These are phyloP conservation scores for Bryoerythrophyllum caledonicum DNA, from an alignment of 225 moss, liverwort and hornwort genomes.

Conservation along the genomic window DNA sequence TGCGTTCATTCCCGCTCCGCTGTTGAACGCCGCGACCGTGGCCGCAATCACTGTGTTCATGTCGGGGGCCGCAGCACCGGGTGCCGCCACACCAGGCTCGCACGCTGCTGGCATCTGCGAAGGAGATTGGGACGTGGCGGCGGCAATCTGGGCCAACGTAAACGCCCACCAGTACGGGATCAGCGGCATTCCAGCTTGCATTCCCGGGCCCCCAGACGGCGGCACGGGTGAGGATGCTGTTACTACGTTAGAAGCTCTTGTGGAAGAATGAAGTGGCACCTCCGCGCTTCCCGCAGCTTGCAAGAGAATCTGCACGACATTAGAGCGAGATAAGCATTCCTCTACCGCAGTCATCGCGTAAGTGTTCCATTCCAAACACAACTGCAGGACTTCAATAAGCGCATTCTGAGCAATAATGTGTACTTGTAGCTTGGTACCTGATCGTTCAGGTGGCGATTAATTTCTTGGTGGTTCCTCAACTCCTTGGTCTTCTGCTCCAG, in stretches of 20 bases:
- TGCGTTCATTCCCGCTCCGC: slow-evolving; percentile 40
- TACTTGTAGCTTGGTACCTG: slow-evolving; percentile 45
- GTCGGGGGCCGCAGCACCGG: slow-evolving; percentile 35
- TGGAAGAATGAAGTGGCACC: background rate
- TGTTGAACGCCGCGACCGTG: slow-evolving; percentile 44
- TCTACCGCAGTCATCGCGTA: background rate
- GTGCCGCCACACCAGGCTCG: slow-evolving; percentile 20
- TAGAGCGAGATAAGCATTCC: background rate
- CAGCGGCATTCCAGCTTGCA: slow-evolving; percentile 31
- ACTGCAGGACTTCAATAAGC: too few species aligned
- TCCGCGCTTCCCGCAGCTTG: slow-evolving; percentile 40
- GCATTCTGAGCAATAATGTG: background rate
- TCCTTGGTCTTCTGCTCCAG: slow-evolving; percentile 51
- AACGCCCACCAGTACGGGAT: slow-evolving; percentile 59
- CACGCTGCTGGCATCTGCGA: slow-evolving; percentile 19
- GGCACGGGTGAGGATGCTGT: background rate
- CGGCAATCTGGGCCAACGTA: slow-evolving; percentile 57
- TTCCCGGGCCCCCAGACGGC: slow-evolving; percentile 5
- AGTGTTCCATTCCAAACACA: too few species aligned
- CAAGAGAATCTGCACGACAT: slow-evolving; percentile 28
- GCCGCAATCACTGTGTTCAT: slow-evolving; percentile 42
- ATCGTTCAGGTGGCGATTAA: slow-evolving; percentile 60
- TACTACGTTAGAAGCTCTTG: slow-evolving; percentile 7
- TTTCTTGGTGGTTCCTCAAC: slow-evolving; percentile 44
- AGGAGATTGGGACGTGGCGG: slow-evolving; percentile 36